Base-by-base conservation (phyloP, 176 grass and related monocot species). In the Avena sativa region DNA sequence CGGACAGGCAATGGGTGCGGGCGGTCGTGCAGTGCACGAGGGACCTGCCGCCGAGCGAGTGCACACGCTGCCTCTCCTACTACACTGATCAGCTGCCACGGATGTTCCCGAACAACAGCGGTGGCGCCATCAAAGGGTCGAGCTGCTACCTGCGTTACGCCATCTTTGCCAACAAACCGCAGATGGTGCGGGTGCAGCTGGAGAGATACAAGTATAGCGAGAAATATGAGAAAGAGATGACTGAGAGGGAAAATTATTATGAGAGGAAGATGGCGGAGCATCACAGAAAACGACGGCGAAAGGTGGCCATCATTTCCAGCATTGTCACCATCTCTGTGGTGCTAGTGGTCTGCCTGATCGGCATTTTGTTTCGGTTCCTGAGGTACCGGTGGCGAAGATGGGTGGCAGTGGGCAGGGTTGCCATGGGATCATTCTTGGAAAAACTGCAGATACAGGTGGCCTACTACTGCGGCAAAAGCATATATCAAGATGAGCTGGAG, bases 21-120 rank as follows among this genome's bases (percentile, higher is more conserved):
- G 86, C 71, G 36, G 10, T 88, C 7, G 64, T 40, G 64, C 88
- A 93, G 86, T 93, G 88, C 79, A 93, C 81, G 7, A 59, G 77
- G 62, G 86, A 93, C 25, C 23, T 90, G 4, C 4, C 8, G 1
- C 5, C 26, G 11, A 44, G 9, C 8, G 40, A 52, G 56, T 93
- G 91, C 76, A 12, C 12, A 0, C 23, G 57, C 36, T 88, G 88
- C 64, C 68, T 93, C 46, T 25, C 19, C 32, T 0, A n/a, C 6
- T 48, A 81, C 48, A 64, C 81, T 4, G 21, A 17, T 14, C 21
- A 48, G 40, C 32, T 88, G 14, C 49, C 49, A 1, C 11, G 15
- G 0, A 0, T 16, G 57, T 78, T 85, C 11, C 60, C 47, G 0
- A 79, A 56, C 21, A 50, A 70, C 58, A 83, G 43, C 0, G 17